Base-by-base conservation (phyloP, 2,329 filamentous ascomycete species). In the Lachnellula occidentalis region DNA sequence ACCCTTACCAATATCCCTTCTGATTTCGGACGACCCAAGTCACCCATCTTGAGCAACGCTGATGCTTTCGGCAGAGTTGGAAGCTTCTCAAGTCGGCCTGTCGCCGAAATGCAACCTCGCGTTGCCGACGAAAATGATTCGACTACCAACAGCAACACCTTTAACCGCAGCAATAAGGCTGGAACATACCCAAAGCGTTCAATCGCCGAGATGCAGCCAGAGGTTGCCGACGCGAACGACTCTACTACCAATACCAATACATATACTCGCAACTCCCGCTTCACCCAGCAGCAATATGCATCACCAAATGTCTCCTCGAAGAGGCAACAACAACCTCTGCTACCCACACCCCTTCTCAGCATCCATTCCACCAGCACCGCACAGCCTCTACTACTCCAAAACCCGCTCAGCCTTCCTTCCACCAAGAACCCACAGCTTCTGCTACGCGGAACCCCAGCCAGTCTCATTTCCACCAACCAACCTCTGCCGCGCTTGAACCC, bases 21-120 rank as follows among this genome's bases (percentile, higher is more conserved):
- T 19, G 27, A 31, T 11, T 31, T 11, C 8, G 27, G 8, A 31
- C 27, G 27, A 31, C 27, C 27, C 8, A 31, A 31, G 27, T 31
- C 27, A 11, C 27, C 27, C 8, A 31, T 31, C 27, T 31, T 31
- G 27, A 31, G 27, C 24, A 14, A 14, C 46, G 27, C 31, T 64
- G 42, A 58, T 53, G 27, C 27, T 11, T 22, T 46, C 50, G 17
- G 41, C 42, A 37, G 62, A 71, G 46, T 61, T 68, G 50, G 66
- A 67, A 72, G 19, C 75, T 31, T 31, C 27, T 31, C 27, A 9
- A 31, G 74, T 34, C 76, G 76, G 19, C 75, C 77, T 2, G 70
- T 83, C 11, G 77, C 78, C n/a, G 77, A 83, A 47, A 73, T 79
- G 61, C 78, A 84, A 58, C 76, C 78, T 2, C 78, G 75, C 62